Percentiles rank a stretch among this genome's conserved stretches.
Conservation (phyloP, 805 yeast species). For the Saturnispora halmiae region DNA sequence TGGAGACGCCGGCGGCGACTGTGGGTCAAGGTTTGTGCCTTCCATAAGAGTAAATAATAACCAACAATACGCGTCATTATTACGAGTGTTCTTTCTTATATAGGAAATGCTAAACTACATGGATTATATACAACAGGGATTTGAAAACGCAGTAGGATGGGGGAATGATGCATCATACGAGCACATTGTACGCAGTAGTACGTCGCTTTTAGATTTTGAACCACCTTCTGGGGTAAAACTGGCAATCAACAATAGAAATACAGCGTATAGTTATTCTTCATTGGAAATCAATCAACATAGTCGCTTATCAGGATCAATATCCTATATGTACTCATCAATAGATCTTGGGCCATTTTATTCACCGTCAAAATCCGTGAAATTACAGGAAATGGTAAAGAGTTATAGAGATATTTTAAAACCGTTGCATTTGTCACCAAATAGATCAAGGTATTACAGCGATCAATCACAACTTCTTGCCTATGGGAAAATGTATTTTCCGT, state of each 20-base stretch:
- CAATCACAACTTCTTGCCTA: slow-evolving; percentile 44
- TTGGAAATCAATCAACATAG: slow-evolving; percentile 58
- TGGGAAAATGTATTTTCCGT: slow-evolving; percentile 85
- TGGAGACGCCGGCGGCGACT: slow-evolving; percentile 27
- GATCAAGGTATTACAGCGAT: background rate
- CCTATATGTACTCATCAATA: slow-evolving; percentile 67
- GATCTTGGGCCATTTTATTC: slow-evolving; percentile 40
- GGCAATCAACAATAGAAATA: slow-evolving; percentile 59
- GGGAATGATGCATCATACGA: slow-evolving; percentile 69
- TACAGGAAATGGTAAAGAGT: slow-evolving; percentile 64
- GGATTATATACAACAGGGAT: slow-evolving; percentile 75
- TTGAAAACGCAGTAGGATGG: slow-evolving; percentile 67
- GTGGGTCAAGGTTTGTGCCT: slow-evolving; percentile 7
- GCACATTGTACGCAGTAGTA: slow-evolving; percentile 62
- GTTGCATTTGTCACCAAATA: background rate
- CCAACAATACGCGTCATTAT: background rate
- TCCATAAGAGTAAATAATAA: background rate
- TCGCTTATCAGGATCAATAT: slow-evolving; percentile 67
- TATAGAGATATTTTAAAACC: slow-evolving; percentile 31
- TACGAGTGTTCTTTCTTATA: background rate
- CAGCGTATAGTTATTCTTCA: slow-evolving; percentile 63
- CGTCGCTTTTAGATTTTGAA: slow-evolving; percentile 59
- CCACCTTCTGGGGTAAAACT: slow-evolving; percentile 61
- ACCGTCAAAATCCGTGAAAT: slow-evolving; percentile 42
- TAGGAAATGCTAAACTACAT: slow-evolving; percentile 65